A percentile compares a stretch with the other conserved stretches of the same genome.
phyloP scores from a whole-genome alignment of 2,329 filamentous ascomycete genomes.

The Chaetomiaceae sp. region DNA sequence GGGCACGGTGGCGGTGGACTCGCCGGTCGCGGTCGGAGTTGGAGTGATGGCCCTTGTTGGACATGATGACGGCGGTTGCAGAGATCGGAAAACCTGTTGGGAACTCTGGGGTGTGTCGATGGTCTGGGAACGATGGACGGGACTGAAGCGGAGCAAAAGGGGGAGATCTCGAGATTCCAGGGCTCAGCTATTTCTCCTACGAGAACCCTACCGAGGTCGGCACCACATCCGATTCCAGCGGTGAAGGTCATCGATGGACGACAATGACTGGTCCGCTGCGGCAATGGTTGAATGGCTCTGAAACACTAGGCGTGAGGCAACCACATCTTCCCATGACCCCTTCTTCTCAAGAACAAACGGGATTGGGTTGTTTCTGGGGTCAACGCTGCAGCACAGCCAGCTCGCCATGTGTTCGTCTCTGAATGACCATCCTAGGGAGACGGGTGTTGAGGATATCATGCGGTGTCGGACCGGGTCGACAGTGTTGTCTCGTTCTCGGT shows the following conservation, averaged over 20 bases:
- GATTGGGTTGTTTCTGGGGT: neutral
- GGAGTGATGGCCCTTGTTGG: neutral
- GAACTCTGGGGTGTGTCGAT: neutral
- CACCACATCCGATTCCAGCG: neutral
- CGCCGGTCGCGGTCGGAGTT: neutral
- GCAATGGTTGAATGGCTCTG: neutral
- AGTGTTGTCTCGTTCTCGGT: too few species aligned
- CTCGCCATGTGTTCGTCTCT: too few species aligned
- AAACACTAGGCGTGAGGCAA: neutral
- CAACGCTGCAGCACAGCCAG: neutral
- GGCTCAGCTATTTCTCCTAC: too few species aligned
- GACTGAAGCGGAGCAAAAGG: neutral
- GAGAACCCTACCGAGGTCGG: neutral
- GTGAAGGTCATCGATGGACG: neutral
- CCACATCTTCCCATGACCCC: neutral
- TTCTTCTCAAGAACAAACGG: too few species aligned
- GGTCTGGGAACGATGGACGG: neutral
- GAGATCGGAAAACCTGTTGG: neutral
- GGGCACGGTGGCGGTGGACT: neutral
- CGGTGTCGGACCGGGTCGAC: too few species aligned
- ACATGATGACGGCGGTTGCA: neutral
- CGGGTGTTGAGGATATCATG: too few species aligned
- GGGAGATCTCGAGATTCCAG: neutral
- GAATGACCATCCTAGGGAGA: too few species aligned
- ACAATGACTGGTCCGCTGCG: neutral